Percentiles rank a stretch among this genome's conserved stretches.
Conservation (phyloP, 176 grass and related monocot species). For the Lolium multiflorum region DNA sequence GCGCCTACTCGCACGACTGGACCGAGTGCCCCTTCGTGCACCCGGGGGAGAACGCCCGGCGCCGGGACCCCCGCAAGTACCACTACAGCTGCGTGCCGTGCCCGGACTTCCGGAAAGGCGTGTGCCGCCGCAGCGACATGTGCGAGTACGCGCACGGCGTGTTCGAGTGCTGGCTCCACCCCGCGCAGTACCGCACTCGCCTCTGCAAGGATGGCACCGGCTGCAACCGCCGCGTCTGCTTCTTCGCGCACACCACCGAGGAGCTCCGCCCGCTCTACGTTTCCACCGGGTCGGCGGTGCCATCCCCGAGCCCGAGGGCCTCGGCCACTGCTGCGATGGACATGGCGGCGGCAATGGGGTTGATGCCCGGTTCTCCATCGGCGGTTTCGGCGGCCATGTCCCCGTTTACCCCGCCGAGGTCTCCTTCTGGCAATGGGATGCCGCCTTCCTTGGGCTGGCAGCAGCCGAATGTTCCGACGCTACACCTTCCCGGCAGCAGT, state of each 20-base stretch:
- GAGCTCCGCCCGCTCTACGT: constrained; percentile 78
- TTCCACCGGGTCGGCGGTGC: constrained; percentile 73
- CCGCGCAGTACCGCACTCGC: constrained; percentile 76
- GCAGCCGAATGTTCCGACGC: constrained; percentile 63
- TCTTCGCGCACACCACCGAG: constrained; percentile 85
- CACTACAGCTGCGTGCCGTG: constrained; percentile 90
- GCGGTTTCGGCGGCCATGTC: constrained; percentile 59
- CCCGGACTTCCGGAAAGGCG: constrained; percentile 81
- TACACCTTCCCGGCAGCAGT: constrained; percentile 75
- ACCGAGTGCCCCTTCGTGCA: constrained; percentile 92
- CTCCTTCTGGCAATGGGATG: constrained; percentile 69
- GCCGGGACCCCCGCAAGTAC: constrained; percentile 79
- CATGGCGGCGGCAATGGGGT: constrained; percentile 67
- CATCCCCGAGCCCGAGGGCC: constrained; percentile 57
- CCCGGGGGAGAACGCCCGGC: constrained; percentile 84
- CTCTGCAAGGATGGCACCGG: constrained; percentile 87
- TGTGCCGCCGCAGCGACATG: constrained; percentile 73
- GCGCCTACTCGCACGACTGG: constrained; percentile 92
- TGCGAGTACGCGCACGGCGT: constrained; percentile 92
- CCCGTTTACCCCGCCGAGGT: constrained; percentile 65
- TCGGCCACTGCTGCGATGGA: constrained; percentile 58
- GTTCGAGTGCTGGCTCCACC: constrained; percentile 92
- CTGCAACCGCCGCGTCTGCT: constrained; percentile 77
- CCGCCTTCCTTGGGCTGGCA: constrained; percentile 60
- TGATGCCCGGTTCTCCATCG: constrained; percentile 67